Conservation (phyloP, 108 stramenopile genomes). For the Conticribra weissflogii region DNA sequence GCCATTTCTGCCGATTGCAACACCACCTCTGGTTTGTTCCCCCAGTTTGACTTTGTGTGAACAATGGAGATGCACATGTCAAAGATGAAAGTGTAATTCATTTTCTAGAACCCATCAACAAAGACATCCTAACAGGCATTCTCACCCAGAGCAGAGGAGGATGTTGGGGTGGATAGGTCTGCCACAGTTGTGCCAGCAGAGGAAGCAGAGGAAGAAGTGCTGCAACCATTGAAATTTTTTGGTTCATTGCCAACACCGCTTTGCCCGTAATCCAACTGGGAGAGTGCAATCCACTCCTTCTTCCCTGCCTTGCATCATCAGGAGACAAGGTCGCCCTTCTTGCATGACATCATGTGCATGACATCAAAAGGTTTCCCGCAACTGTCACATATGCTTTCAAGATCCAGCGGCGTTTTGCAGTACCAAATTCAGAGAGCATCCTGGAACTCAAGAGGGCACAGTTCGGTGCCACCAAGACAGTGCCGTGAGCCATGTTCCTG, state of each 20-base stretch:
- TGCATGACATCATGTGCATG: constrained; percentile 16
- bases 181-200: background rate
- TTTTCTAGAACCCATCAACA: too few relatives aligned
- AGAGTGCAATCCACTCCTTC: background rate
- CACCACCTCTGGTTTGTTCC: too few relatives aligned
- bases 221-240: background rate
- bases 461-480: constrained; percentile 7
- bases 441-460: constrained; percentile 24
- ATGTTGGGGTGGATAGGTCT: too few relatives aligned
- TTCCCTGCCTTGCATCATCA: constrained; percentile 10
- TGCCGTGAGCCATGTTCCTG: background rate
- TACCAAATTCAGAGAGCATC: constrained; percentile 21
- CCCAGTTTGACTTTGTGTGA: too few relatives aligned
- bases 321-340: constrained; percentile 19
- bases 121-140: too few relatives aligned
- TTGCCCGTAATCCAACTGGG: background rate
- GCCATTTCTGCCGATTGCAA: too few relatives aligned
- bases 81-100: too few relatives aligned
- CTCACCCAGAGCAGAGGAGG: too few relatives aligned
- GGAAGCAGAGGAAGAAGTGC: background rate
- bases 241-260: background rate
- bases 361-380: constrained; percentile 26
- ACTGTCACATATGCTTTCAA: constrained; percentile 11
- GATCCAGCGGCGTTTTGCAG: constrained; percentile 1
- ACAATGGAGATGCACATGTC: too few relatives aligned